Conservation (phyloP, 129 eudicot species). For the Scalesia atractyloides region DNA sequence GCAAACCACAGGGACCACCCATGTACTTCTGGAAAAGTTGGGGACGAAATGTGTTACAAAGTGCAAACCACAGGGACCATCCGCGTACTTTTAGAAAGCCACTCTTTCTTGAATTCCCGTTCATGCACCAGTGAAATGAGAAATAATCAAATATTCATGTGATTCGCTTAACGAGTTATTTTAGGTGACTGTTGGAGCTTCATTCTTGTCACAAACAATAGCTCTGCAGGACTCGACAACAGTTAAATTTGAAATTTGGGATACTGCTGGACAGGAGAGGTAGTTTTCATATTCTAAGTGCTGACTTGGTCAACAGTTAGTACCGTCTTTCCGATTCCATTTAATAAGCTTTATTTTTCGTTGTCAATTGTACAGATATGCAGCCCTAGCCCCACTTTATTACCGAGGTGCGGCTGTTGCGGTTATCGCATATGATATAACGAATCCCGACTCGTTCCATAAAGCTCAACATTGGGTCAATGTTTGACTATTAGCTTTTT, state of each 20-base stretch:
- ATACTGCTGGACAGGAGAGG: conserved; percentile 99
- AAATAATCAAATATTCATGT: no score
- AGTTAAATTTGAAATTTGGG: conserved; percentile 99
- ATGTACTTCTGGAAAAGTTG: no score
- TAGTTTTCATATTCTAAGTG: conserved; percentile 19
- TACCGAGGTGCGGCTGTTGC: conserved; percentile 98
- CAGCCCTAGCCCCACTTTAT: conserved; percentile 94
- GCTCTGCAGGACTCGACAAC: conserved; percentile 97
- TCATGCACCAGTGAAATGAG: no score
- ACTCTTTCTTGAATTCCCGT: no score
- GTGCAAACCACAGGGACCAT: no score
- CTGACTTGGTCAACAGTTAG: conserved; percentile 7
- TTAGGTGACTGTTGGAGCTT: conserved; percentile 98
- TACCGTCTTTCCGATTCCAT: background rate
- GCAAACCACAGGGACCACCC: no score
- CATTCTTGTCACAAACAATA: conserved; percentile 95
- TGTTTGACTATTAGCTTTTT: conserved; percentile 39
- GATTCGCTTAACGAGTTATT: background rate
- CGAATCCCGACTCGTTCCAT: conserved; percentile 84
- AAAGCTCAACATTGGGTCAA: conserved; percentile 99
- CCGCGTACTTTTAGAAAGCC: no score
- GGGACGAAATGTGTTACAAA: no score
- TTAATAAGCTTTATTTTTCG: background rate
- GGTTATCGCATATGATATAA: conserved; percentile 86
- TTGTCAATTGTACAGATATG: conserved; percentile 60